These are phyloP conservation scores for Pelargonium cotyledonis DNA, from an alignment of 441 rosid genomes.

Conservation along the genomic window DNA sequence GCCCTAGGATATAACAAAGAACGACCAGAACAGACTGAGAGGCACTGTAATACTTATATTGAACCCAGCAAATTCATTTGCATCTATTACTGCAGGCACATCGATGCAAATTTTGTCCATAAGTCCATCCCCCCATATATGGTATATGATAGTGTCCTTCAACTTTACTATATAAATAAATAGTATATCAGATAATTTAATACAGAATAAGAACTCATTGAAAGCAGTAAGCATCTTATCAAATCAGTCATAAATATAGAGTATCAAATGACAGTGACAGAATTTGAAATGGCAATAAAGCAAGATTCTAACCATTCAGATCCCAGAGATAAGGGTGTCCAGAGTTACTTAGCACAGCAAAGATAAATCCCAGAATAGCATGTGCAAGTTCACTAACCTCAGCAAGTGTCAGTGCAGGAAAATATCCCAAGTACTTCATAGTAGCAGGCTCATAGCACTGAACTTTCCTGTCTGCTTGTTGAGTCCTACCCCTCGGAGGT, in stretches of 20 bases:
- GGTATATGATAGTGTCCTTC: background rate
- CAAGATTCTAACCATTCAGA: background rate
- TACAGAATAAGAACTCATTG: background rate
- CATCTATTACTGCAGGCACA: background rate
- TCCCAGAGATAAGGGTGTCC: background rate
- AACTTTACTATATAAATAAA: too few species aligned
- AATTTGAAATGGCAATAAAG: background rate
- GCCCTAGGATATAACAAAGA: background rate
- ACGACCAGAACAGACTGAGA: background rate
- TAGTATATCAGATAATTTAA: too few species aligned
- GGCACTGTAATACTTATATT: background rate
- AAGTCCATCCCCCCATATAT: background rate
- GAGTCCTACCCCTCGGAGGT: constrained; percentile 88
- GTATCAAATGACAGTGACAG: background rate
- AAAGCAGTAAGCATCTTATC: background rate
- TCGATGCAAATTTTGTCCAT: background rate
- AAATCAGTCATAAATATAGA: too few species aligned
- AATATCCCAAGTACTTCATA: constrained; percentile 84
- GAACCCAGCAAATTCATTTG: background rate
- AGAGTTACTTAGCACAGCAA: background rate
- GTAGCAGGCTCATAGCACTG: constrained; percentile 99
- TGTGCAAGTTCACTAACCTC: constrained; percentile 55
- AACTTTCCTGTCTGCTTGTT: constrained; percentile 74
- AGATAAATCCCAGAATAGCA: background rate
- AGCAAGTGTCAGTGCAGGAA: constrained; percentile 53